Evolutionary conservation across 192 early-diverging fungal species (phyloP), one percentile per base, ranked within the genome.

Genomic region (Haplosporangium gracile): DNA sequence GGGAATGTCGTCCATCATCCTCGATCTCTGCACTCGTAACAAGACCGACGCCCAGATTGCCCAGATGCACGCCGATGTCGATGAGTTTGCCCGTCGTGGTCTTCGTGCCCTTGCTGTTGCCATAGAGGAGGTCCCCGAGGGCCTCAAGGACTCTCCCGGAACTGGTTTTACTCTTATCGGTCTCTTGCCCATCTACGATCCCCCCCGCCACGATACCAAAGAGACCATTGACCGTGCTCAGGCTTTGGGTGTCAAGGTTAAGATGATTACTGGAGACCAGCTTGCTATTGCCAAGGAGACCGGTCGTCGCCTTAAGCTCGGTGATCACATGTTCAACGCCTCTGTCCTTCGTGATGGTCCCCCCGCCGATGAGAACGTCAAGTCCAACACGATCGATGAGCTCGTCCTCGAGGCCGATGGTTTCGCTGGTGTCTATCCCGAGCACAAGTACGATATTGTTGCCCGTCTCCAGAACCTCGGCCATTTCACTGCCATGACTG

Each of bases 361-460:
- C 53, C 93, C 93, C 34, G 89, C 93, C 80, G 90, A 91, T 72
- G 86, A 81, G 16, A 87, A 77, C 63, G 79, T 81, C 63, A 75
- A 76, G 80, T 72, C 77, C 34, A 82, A 82, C 77, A 88, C 80
- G 63, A 45, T 82, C 53, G 86, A 88, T 76, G 86, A 88, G 78
- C 78, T 88, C 24, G 86, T 82, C 38, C 77, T 82, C 34, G 81
- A 88, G 77, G 86, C 86, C 34, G 86, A 88, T 79, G 86, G 86
- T 82, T 88, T 88, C 69, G 86, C 86, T 76, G 95, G 96, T 90
- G 92, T 96, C 74, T 94, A 94, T 77, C 98, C 98, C 24, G 97
- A 99, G 80, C 98, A 97, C 88, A 99, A 99, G 89, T 94, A 98
- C 78, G 98, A 99, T 88, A 98, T 99, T 90, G 97, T 99, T 75